Base-by-base conservation (phyloP, 2,329 filamentous ascomycete species). In the Colletotrichum karsti region DNA sequence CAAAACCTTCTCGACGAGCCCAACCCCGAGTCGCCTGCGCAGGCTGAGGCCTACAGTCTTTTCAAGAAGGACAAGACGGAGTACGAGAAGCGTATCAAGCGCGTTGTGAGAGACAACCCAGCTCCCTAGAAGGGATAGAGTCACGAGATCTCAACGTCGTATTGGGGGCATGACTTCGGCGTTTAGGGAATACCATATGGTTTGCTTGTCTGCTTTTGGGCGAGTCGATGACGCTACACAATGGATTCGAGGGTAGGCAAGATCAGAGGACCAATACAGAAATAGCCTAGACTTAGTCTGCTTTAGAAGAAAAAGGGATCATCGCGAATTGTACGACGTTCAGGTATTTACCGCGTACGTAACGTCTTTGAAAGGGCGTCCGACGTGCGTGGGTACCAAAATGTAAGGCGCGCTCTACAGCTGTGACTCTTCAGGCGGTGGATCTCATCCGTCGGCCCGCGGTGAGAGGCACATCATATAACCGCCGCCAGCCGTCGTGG, bases 21-120 rank as follows among this genome's bases (percentile, higher is more conserved):
- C 15, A 99, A 99, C 77, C 96, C 95, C 3, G 96, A 99, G 56
- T 97, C 94, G 1, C 96, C 96, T 0, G 96, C 96, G 0, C 96
- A 99, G 80, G 95, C 96, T 3, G 96, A 99, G 73, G 97, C 96
- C 1, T 99, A 98, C 83, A 97, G 97, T 75, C 85, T 99, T 10
- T 98, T 94, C 80, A 98, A 97, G 86, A 94, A 94, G 78, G 95
- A 99, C 76, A 87, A 90, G 46, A 82, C 81, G 18, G 94, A 95
- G 64, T 99, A 99, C 76, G 95, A 98, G 82, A 92, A 91, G 80
- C 92, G 95, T 71, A 91, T 99, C 70, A 91, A 90, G 77, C 90
- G 93, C 68, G 91, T 97, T 20, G 96, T 99, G 64, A 92, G 90
- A 74, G 94, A 98, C 72, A 97, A 98, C 79, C 93, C 93, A 13